Evolutionary conservation across 768 basidiomycete species (phyloP).

Genomic region (Naganishia vishniacii): DNA sequence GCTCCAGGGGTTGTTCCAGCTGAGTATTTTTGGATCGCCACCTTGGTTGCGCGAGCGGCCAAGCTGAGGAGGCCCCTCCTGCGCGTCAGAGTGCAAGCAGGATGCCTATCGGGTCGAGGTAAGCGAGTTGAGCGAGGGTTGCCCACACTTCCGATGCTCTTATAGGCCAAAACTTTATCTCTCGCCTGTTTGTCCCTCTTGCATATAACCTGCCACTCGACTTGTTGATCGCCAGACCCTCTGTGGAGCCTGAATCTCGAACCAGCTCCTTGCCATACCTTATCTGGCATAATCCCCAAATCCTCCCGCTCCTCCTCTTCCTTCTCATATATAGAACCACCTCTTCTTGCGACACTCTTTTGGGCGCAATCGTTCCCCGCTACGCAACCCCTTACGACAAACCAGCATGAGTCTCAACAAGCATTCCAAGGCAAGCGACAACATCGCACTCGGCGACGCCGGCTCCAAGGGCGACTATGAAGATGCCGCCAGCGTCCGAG

Average conservation of each 20-base stretch:
- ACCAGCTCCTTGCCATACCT: background rate
- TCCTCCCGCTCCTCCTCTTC: no score
- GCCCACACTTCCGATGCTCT: background rate
- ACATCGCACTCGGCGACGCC: conserved; percentile 8
- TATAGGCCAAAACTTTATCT: conserved; percentile 15
- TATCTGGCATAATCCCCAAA: no score
- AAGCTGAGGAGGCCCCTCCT: background rate
- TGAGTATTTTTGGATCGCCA: background rate
- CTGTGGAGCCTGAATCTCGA: background rate
- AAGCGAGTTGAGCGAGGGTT: conserved; percentile 8
- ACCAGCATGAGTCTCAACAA: conserved; percentile 7
- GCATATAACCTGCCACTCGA: conserved; percentile 12
- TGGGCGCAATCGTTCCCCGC: background rate
- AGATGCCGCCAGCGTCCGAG: conserved; percentile 13
- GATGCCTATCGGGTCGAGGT: conserved; percentile 14
- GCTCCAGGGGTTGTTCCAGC: background rate
- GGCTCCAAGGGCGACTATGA: conserved; percentile 13
- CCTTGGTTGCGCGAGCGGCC: background rate
- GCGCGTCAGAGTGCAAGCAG: background rate
- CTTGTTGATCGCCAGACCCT: background rate
- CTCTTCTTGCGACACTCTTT: background rate
- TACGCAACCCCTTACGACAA: background rate
- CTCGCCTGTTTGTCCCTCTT: background rate
- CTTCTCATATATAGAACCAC: no score
- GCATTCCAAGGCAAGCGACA: background rate